Base-by-base conservation (phyloP, 2,329 filamentous ascomycete genomes). In the Cytospora piceae region DNA sequence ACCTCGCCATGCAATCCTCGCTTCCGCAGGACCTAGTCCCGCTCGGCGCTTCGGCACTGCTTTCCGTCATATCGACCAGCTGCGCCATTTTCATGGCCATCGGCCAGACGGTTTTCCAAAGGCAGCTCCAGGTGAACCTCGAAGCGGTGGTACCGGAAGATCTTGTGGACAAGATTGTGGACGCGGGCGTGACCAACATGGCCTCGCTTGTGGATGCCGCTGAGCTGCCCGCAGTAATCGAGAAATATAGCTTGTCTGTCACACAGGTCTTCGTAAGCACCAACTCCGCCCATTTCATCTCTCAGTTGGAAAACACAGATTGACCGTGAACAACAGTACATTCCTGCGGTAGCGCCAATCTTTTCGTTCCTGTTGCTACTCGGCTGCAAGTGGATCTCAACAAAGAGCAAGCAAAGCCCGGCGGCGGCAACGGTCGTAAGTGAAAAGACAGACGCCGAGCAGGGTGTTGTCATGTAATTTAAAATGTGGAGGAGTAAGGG, bases 51-150 rank as follows among this genome's bases (percentile, higher is more conserved):
- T 53, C 51, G 27, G 27, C 24, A 17, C 15, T 53, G 4, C 51
- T 53, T 4, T 14, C 22, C 24, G 11, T 53, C 51, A 53, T 53
- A 15, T 53, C 51, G 27, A 53, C 51, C 22, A 53, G 79, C 6
- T 80, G 79, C n/a, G 78, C 80, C 2, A 69, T 82, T 9, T 82
- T 82, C 68, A 76, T 82, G 22, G 79, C 79, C 4, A 76, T 80
- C 37, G 79, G 78, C 8, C 79, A 81, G 69, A 79, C 74, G 49
- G 73, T 80, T 7, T 77, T 81, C 49, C 74, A 76, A 63, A 77
- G 74, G 64, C 72, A 74, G 39, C 73, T 81, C 0, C 53, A 42
- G 32, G 51, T 29, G 27, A 53, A 53, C 27, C 27, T 53, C 22
- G 15, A 22, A 2, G 20, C 14, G 22, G 22, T 29, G 12, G 22